Percentiles rank a stretch among this genome's conserved stretches.
These are phyloP conservation scores for Russula griseocarnosa DNA, from an alignment of 768 basidiomycete species.

Conservation along the genomic window DNA sequence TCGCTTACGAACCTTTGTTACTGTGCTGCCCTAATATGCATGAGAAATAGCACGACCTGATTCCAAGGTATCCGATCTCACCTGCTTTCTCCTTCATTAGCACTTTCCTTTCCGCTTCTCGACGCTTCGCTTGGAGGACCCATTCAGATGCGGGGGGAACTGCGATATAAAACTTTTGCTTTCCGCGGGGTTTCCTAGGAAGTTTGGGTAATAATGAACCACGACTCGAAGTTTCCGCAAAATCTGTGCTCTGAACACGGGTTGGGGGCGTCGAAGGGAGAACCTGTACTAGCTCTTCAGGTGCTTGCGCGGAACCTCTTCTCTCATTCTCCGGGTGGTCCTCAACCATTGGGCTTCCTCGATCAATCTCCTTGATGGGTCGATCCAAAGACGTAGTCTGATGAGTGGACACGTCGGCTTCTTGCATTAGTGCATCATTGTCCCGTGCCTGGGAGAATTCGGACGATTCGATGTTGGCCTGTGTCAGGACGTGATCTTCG, in stretches of 20 bases:
- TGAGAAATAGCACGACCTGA: background rate
- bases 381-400: slow-evolving; percentile 14
- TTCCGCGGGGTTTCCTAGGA: background rate
- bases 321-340: background rate
- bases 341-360: background rate
- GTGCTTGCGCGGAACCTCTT: background rate
- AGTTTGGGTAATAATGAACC: background rate
- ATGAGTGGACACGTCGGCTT: slow-evolving; percentile 8
- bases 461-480: background rate
- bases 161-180: slow-evolving; percentile 15
- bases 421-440: background rate
- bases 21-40: slow-evolving; percentile 6
- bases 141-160: slow-evolving; percentile 19
- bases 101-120: slow-evolving; percentile 14
- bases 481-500: background rate
- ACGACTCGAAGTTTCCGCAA: background rate
- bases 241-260: background rate
- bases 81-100: background rate
- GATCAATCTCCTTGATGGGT: background rate
- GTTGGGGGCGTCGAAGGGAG: background rate
- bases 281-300: background rate
- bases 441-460: background rate
- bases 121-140: slow-evolving; percentile 17
- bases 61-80: background rate
- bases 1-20: slow-evolving; percentile 20